These are phyloP conservation scores for Metroxylon sagu DNA, from an alignment of 176 grass and related monocot genomes.

Conservation along the genomic window DNA sequence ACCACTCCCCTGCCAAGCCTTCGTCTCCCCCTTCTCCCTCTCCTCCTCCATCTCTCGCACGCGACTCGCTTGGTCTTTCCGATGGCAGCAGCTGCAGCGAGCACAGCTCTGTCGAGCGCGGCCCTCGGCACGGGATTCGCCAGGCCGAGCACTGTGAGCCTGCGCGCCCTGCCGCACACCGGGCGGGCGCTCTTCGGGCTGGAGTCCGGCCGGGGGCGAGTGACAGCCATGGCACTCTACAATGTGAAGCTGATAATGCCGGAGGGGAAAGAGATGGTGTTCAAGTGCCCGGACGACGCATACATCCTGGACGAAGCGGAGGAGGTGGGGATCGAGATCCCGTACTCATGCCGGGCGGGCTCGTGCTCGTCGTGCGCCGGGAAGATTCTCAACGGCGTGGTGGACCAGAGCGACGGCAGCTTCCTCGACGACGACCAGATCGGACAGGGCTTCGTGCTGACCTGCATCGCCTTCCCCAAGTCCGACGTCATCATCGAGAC, in stretches of 20 bases:
- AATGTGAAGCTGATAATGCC: conserved; percentile 67
- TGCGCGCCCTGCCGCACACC: no score
- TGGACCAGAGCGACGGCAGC: conserved; percentile 81
- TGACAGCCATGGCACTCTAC: conserved; percentile 43
- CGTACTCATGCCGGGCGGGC: conserved; percentile 83
- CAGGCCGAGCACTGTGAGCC: no score
- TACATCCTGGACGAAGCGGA: conserved; percentile 84
- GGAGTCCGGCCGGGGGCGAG: no score
- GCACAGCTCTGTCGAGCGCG: no score
- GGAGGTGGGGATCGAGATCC: conserved; percentile 52
- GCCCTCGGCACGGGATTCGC: no score
- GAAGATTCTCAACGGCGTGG: conserved; percentile 32
- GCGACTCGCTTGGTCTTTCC: no score
- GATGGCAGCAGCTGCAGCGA: no score
- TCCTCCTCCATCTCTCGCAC: no score
- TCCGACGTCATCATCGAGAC: conserved; percentile 73
- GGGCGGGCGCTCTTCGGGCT: no score
- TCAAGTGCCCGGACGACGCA: conserved; percentile 65
- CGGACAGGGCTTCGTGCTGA: conserved; percentile 65
- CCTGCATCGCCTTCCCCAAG: conserved; percentile 77
- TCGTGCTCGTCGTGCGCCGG: conserved; percentile 84
- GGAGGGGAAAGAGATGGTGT: conserved; percentile 45
- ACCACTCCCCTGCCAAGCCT: no score
- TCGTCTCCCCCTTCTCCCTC: no score
- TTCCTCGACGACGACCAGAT: conserved; percentile 74